Evolutionary conservation across 495 filamentous ascomycete species (phyloP).

Genomic region (Penicillium argentinense): DNA sequence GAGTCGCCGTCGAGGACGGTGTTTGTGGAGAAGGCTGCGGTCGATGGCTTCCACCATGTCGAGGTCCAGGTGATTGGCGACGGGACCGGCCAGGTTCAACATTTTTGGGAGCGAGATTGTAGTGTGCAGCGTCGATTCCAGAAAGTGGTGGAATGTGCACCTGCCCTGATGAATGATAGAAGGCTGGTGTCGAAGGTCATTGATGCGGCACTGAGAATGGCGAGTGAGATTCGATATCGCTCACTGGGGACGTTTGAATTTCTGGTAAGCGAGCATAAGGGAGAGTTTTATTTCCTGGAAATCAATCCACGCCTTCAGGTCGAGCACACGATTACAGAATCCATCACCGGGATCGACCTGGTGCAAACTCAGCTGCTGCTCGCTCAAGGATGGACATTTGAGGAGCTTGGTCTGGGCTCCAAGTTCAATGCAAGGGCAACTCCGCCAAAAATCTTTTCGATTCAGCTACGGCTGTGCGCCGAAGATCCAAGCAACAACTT

Average conservation of each 20-base stretch:
- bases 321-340: conserved; percentile 55
- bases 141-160: conserved; percentile 54
- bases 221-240: conserved; percentile 46
- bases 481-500: conserved; percentile 55
- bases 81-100: conserved; percentile 47
- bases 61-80: conserved; percentile 62
- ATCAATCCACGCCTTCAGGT: conserved; percentile 63
- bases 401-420: conserved; percentile 38
- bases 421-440: conserved; percentile 23
- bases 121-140: conserved; percentile 58
- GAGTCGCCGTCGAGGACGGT: conserved; percentile 53
- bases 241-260: conserved; percentile 63
- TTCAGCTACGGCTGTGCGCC: conserved; percentile 59
- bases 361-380: conserved; percentile 55
- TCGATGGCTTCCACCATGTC: conserved; percentile 53
- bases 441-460: conserved; percentile 40
- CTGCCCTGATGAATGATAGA: conserved; percentile 39
- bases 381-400: conserved; percentile 50
- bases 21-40: conserved; percentile 54
- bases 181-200: conserved; percentile 39
- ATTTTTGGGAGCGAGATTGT: conserved; percentile 60
- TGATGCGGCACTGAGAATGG: conserved; percentile 41
- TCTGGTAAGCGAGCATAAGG: conserved; percentile 54
- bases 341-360: conserved; percentile 56
- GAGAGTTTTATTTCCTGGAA: conserved; percentile 63